These are phyloP conservation scores for Pseudomonodictys pantanalensis DNA, from an alignment of 495 filamentous ascomycete species.

Conservation along the genomic window DNA sequence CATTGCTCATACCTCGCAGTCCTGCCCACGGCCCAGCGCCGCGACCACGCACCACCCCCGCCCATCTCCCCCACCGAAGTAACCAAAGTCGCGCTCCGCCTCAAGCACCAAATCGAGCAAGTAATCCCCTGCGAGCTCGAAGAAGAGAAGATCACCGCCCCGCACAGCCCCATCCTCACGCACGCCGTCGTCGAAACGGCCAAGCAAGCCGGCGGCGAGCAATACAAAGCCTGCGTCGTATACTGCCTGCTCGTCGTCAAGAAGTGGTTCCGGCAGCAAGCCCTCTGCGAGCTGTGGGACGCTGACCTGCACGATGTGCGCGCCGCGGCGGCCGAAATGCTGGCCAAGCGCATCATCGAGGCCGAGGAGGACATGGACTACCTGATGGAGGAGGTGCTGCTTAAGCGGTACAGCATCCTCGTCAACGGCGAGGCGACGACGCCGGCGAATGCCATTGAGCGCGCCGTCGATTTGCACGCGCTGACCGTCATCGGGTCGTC, in stretches of 20 bases:
- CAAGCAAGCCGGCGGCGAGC: conserved; percentile 71
- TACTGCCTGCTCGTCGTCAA: conserved; percentile 85
- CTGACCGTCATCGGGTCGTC: conserved; percentile 80
- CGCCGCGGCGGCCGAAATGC: conserved; percentile 84
- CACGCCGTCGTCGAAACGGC: conserved; percentile 72
- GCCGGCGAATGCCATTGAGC: conserved; percentile 84
- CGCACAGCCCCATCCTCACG: conserved; percentile 84
- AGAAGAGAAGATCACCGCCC: conserved; percentile 62
- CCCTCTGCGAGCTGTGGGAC: conserved; percentile 82
- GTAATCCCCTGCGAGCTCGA: conserved; percentile 85
- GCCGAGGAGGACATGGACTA: conserved; percentile 69
- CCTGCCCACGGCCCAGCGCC: conserved; percentile 62
- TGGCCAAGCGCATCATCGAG: conserved; percentile 94
- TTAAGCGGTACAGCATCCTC: conserved; percentile 86
- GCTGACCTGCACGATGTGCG: conserved; percentile 76
- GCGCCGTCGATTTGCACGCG: conserved; percentile 88
- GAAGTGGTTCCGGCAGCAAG: conserved; percentile 86
- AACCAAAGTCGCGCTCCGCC: conserved; percentile 79
- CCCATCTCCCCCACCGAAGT: conserved; percentile 68
- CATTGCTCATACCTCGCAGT: conserved; percentile 40
- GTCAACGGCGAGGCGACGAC: conserved; percentile 65
- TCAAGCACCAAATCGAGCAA: conserved; percentile 89
- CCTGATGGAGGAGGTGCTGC: conserved; percentile 75
- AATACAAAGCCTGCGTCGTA: conserved; percentile 73
- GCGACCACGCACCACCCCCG: conserved; percentile 52